Percentiles rank a stretch among this genome's conserved stretches.
phyloP scores from a whole-genome alignment of 2,329 filamentous ascomycete genomes.

The Curvularia hawaiiensis region DNA sequence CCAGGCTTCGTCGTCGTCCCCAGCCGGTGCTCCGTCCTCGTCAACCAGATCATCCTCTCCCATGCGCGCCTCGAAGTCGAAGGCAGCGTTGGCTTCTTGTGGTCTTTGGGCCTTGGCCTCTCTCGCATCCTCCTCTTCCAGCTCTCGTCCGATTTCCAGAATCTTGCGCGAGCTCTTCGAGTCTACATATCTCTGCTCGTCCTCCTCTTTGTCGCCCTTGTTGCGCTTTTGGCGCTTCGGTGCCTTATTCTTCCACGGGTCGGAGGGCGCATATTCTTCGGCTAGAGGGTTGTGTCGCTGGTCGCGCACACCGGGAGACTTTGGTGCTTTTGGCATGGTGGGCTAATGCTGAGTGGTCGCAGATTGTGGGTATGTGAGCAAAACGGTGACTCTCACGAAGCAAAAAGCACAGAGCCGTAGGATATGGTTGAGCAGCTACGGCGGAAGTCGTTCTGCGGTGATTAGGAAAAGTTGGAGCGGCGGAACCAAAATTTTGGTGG shows the following conservation, averaged over 20 bases:
- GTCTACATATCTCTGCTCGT: slow-evolving; percentile 77
- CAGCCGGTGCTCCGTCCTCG: slow-evolving; percentile 57
- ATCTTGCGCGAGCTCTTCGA: slow-evolving; percentile 89
- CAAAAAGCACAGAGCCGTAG: neutral
- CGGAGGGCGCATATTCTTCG: slow-evolving; percentile 79
- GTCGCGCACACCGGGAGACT: slow-evolving; percentile 59
- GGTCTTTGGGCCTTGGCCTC: slow-evolving; percentile 51
- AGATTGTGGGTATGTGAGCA: too few species aligned
- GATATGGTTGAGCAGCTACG: neutral
- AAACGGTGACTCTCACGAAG: neutral
- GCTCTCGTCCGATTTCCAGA: slow-evolving; percentile 83
- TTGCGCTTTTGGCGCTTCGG: slow-evolving; percentile 67
- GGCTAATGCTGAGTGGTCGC: neutral
- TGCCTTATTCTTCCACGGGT: slow-evolving; percentile 70
- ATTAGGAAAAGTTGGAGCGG: slow-evolving; percentile 15
- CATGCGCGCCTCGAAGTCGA: slow-evolving; percentile 80
- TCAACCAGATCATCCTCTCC: slow-evolving; percentile 53
- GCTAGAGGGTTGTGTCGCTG: slow-evolving; percentile 89
- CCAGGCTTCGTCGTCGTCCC: slow-evolving; percentile 66
- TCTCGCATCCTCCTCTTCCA: slow-evolving; percentile 79
- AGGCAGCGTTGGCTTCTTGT: slow-evolving; percentile 64
- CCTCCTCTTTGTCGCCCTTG: slow-evolving; percentile 58
- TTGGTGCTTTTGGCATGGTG: slow-evolving; percentile 79
- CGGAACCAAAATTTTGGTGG: slow-evolving; percentile 23
- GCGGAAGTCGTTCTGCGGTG: slow-evolving; percentile 2